Evolutionary conservation across 2,329 filamentous ascomycete species (phyloP), one percentile per base, ranked within the genome.

Genomic region (Ceratocystiopsis minuta): DNA sequence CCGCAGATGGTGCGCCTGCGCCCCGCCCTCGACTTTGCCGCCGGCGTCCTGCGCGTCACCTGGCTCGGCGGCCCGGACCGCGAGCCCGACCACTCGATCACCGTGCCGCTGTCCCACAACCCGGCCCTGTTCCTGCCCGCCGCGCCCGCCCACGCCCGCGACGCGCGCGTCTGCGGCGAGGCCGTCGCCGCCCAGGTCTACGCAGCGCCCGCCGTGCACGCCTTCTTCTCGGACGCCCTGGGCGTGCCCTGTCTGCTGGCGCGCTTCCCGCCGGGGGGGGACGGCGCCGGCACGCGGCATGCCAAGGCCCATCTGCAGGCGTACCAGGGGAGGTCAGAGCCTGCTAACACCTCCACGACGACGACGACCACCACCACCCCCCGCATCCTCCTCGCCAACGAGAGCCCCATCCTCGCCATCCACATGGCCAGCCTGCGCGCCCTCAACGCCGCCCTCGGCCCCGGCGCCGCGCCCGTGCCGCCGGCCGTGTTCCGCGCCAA

Each of bases 381-480:
- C 12, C 71, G 76, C 4, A 86, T 96, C 32, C 63, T 90, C 0
- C 64, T 98, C 3, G 82, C 87, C 18, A 98, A 98, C 55, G 90
- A 96, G 58, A 93, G 85, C 41, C 88, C 90, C 0, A 92, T 98
- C 37, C 69, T 98, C 1, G 72, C 84, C 38, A 78, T 96, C 43
- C 85, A 83, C 16, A 70, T 75, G 42, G 76, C 81, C 11, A 95
- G 86, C 50, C 70, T 96, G 38, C 76, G 83, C 38, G 70, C 69
- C 2, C 61, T 96, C 9, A 96, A 96, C 53, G 63, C 70, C 45
- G 65, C 74, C 13, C 90, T 96, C 50, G 71, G 71, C 16, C 73
- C 74, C n/a, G 75, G 69, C 47, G 17, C 3, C 6, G 4, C 28
- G 14, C 15, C 15, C 2, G 76, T 86, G 3, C 67, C 75, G 17